Percentiles rank a stretch among this genome's conserved stretches.
Conservation (phyloP, 1,139 yeast genomes). For the Lodderomyces parapsilosis region DNA sequence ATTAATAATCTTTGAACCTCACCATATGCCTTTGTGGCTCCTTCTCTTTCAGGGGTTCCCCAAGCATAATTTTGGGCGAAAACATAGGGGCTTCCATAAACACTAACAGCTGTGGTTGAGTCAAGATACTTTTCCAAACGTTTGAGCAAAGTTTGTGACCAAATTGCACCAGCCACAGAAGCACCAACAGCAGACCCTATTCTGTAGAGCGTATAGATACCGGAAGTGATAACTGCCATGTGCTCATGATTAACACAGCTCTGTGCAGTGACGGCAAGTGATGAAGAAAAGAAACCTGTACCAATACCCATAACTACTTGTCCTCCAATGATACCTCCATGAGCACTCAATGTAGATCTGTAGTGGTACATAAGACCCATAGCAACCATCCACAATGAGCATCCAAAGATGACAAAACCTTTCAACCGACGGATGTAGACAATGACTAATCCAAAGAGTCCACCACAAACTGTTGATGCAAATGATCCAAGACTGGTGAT, state of each 20-base stretch:
- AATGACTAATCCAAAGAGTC: slow-evolving; percentile 33
- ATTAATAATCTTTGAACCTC: slow-evolving; percentile 33
- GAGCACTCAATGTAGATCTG: slow-evolving; percentile 29
- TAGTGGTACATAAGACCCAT: slow-evolving; percentile 34
- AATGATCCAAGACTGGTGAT: slow-evolving; percentile 33
- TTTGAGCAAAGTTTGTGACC: slow-evolving; percentile 25
- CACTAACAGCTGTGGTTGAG: slow-evolving; percentile 23
- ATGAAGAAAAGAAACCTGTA: slow-evolving; percentile 36
- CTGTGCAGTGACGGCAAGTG: slow-evolving; percentile 33
- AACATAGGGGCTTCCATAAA: slow-evolving; percentile 29
- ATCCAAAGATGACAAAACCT: slow-evolving; percentile 33
- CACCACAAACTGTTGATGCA: slow-evolving; percentile 31
- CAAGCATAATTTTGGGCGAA: slow-evolving; percentile 27
- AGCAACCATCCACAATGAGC: slow-evolving; percentile 34
- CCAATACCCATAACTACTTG: slow-evolving; percentile 35
- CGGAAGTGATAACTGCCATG: slow-evolving; percentile 36
- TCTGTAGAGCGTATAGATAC: slow-evolving; percentile 33
- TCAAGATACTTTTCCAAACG: slow-evolving; percentile 16
- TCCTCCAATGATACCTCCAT: slow-evolving; percentile 36
- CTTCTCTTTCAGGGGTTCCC: slow-evolving; percentile 33
- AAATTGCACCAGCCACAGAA: slow-evolving; percentile 38
- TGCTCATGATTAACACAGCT: slow-evolving; percentile 36
- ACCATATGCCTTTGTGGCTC: slow-evolving; percentile 31
- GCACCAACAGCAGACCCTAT: slow-evolving; percentile 37
- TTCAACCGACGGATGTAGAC: slow-evolving; percentile 31